A percentile compares a stretch with the other conserved stretches of the same genome.
Conservation (phyloP, 2,329 filamentous ascomycete species). For the Aspergillus tanneri region DNA sequence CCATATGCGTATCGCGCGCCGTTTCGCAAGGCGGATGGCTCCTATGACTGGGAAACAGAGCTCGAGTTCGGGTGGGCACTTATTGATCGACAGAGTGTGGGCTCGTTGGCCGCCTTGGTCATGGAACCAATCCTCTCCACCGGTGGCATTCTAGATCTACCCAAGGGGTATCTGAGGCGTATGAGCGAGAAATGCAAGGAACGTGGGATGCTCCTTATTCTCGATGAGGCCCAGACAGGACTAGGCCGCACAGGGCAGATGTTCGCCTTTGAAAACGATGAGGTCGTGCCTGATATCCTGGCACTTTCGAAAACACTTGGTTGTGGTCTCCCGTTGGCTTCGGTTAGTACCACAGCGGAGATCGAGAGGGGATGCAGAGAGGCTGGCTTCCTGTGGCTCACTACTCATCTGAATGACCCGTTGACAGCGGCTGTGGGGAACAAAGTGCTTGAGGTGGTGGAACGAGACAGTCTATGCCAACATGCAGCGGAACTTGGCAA, state of each 20-base stretch:
- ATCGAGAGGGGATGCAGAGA: slow-evolving; percentile 53
- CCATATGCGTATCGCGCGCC: slow-evolving; percentile 63
- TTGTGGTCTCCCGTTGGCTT: slow-evolving; percentile 59
- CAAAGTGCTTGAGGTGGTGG: slow-evolving; percentile 62
- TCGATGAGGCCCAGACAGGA: slow-evolving; percentile 62
- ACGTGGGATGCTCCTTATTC: slow-evolving; percentile 58
- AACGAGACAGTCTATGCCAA: slow-evolving; percentile 54
- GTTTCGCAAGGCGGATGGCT: slow-evolving; percentile 59
- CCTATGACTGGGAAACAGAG: slow-evolving; percentile 66
- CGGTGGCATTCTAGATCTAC: slow-evolving; percentile 61
- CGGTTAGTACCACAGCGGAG: slow-evolving; percentile 56
- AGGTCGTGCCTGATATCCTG: slow-evolving; percentile 58
- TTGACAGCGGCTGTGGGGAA: slow-evolving; percentile 59
- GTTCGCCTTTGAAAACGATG: slow-evolving; percentile 57
- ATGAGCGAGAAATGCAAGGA: slow-evolving; percentile 56
- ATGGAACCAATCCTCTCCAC: slow-evolving; percentile 61
- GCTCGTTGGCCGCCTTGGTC: slow-evolving; percentile 63
- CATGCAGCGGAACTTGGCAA: slow-evolving; percentile 47
- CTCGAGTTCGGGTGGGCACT: slow-evolving; percentile 62
- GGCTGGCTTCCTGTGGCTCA: slow-evolving; percentile 57
- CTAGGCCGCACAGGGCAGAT: slow-evolving; percentile 57
- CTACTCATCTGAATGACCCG: slow-evolving; percentile 64
- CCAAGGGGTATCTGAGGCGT: slow-evolving; percentile 57
- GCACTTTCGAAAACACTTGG: slow-evolving; percentile 62
- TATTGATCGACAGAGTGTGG: slow-evolving; percentile 59